phyloP scores from a whole-genome alignment of 495 filamentous ascomycete species.

The Aspergillus affinis region DNA sequence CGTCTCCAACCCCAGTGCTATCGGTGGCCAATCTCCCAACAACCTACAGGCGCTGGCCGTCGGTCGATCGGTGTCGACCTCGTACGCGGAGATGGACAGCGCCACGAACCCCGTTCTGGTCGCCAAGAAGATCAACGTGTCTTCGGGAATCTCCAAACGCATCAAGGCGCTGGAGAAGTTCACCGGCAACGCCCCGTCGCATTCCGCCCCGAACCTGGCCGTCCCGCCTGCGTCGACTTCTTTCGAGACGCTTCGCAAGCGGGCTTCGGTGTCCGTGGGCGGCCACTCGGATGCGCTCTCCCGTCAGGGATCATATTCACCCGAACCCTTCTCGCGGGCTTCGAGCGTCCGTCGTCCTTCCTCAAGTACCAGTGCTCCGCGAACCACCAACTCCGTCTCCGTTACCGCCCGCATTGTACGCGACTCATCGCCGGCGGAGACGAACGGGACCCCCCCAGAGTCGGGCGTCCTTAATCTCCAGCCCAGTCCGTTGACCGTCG shows the following conservation, averaged over 20 bases:
- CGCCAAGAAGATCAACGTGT: constrained; percentile 77
- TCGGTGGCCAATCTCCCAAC: constrained; percentile 30
- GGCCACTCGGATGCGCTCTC: constrained; percentile 22
- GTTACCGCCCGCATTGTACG: constrained; percentile 78
- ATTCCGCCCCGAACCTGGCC: constrained; percentile 18
- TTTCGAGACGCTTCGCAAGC: constrained; percentile 45
- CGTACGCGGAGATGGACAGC: constrained; percentile 29
- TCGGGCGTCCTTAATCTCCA: constrained; percentile 60
- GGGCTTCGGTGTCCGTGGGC: constrained; percentile 25
- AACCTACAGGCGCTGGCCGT: constrained; percentile 41
- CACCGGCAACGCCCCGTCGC: constrained; percentile 46
- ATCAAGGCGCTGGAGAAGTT: constrained; percentile 84
- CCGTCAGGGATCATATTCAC: constrained; percentile 18
- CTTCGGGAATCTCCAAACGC: constrained; percentile 82
- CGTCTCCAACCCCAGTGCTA: constrained; percentile 47
- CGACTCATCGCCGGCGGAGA: constrained; percentile 43
- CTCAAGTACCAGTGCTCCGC: constrained; percentile 26
- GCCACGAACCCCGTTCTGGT: constrained; percentile 39
- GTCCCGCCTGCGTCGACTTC: constrained; percentile 36
- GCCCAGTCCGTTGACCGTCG: constrained; percentile 69
- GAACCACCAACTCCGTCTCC: constrained; percentile 62
- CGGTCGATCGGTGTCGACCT: constrained; percentile 40
- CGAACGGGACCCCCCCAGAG: constrained; percentile 43
- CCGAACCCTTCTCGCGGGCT: constrained; percentile 30
- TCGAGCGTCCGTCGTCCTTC: constrained; percentile 34